These are phyloP conservation scores for Aspergillus avenaceus DNA, from an alignment of 495 filamentous ascomycete species.

Conservation along the genomic window DNA sequence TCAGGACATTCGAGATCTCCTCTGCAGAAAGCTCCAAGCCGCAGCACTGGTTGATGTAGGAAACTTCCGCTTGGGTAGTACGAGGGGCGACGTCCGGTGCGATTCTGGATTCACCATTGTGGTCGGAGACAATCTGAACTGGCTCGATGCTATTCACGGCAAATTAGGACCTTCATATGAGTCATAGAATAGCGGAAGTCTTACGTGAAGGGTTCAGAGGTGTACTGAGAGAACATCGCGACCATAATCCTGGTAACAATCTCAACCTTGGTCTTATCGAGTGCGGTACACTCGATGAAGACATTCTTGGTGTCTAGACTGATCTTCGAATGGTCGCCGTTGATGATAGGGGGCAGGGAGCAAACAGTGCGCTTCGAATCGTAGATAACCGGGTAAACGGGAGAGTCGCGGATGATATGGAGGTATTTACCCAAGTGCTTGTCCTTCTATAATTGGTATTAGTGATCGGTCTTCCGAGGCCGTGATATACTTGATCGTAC, in stretches of 20 bases:
- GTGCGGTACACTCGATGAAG: constrained; percentile 96
- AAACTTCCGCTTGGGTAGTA: constrained; percentile 72
- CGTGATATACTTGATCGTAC: constrained; percentile 32
- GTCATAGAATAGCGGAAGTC: not conserved
- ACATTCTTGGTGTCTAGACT: constrained; percentile 82
- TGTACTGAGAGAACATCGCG: constrained; percentile 95
- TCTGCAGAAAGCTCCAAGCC: constrained; percentile 69
- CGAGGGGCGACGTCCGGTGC: constrained; percentile 76
- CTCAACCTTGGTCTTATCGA: constrained; percentile 93
- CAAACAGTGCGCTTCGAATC: constrained; percentile 84
- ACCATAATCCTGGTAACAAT: constrained; percentile 93
- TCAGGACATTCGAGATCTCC: constrained; percentile 70
- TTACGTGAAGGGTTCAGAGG: constrained; percentile 76
- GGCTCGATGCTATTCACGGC: constrained; percentile 64
- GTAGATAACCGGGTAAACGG: constrained; percentile 94
- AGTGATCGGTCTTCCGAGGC: constrained; percentile 10
- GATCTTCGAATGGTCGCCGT: constrained; percentile 95
- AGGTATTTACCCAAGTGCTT: constrained; percentile 77
- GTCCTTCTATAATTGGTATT: constrained; percentile 55
- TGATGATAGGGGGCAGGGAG: constrained; percentile 96
- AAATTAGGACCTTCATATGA: not conserved
- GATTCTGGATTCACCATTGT: constrained; percentile 78
- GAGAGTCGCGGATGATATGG: constrained; percentile 88
- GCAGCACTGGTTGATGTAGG: constrained; percentile 89
- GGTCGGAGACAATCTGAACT: constrained; percentile 81